These are phyloP conservation scores for Neoboletus brunneissimus DNA, from an alignment of 768 basidiomycete genomes.

Conservation along the genomic window DNA sequence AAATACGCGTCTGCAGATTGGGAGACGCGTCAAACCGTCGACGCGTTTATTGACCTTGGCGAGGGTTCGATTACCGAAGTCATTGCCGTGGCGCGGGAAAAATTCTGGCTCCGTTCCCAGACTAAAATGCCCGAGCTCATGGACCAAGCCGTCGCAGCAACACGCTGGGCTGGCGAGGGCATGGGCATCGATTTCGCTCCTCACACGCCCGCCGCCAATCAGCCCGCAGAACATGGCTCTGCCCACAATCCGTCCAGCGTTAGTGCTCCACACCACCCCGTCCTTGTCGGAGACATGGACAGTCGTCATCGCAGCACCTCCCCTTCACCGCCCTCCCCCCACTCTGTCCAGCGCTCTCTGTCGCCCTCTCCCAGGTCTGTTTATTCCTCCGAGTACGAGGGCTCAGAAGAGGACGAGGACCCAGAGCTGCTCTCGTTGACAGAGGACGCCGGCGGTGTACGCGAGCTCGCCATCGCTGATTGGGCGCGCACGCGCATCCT, in stretches of 20 bases:
- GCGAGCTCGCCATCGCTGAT: slow-evolving; percentile 60
- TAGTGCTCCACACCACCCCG: slow-evolving; percentile 1
- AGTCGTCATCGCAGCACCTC: slow-evolving; percentile 27
- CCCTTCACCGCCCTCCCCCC: slow-evolving; percentile 26
- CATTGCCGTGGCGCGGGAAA: slow-evolving; percentile 60
- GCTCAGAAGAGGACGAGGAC: slow-evolving; percentile 43
- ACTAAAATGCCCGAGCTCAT: slow-evolving; percentile 69
- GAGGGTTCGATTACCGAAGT: slow-evolving; percentile 68
- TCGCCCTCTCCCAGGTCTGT: slow-evolving; percentile 30
- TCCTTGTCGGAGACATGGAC: slow-evolving; percentile 6
- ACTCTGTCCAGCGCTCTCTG: slow-evolving; percentile 27
- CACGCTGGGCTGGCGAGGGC: slow-evolving; percentile 40
- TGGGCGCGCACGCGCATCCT: slow-evolving; percentile 71
- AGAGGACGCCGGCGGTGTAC: slow-evolving; percentile 45
- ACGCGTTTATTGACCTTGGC: slow-evolving; percentile 69
- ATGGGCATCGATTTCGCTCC: slow-evolving; percentile 32
- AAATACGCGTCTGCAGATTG: slow-evolving; percentile 46
- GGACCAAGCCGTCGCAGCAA: slow-evolving; percentile 64
- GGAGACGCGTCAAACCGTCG: slow-evolving; percentile 66
- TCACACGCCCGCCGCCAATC: slow-evolving; percentile 14
- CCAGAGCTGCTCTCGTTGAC: slow-evolving; percentile 42
- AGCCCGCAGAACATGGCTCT: slow-evolving; percentile 6
- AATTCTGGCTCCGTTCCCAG: slow-evolving; percentile 62
- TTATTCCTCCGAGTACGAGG: slow-evolving; percentile 35
- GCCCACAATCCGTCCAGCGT: slow-evolving; percentile 9